These are phyloP conservation scores for Lipomyces lipofer DNA, from an alignment of 805 yeast species.

Conservation along the genomic window DNA sequence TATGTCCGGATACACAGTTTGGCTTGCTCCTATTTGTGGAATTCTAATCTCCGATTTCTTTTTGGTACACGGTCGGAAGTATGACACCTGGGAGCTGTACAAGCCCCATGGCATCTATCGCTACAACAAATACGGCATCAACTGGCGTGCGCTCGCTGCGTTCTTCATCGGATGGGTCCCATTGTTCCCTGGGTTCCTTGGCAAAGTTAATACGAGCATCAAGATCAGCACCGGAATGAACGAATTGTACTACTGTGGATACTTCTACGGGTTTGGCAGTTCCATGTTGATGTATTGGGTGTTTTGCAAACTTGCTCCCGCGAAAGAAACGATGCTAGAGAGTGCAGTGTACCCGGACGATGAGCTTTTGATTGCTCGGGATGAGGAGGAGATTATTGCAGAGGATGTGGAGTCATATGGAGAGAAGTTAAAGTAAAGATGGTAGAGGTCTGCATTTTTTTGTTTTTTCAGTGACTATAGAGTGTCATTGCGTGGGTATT, in stretches of 20 bases:
- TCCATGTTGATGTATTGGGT: conserved; percentile 17
- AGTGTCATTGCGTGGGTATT: no score
- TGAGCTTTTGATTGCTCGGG: neutral
- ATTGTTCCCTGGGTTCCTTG: conserved; percentile 34
- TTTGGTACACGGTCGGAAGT: conserved; percentile 43
- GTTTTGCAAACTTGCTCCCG: conserved; percentile 19
- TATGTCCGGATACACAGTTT: conserved; percentile 43
- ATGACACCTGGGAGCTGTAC: conserved; percentile 47
- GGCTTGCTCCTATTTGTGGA: conserved; percentile 46
- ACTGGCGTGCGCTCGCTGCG: conserved; percentile 45
- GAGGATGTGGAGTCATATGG: neutral
- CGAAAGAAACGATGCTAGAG: conserved; percentile 21
- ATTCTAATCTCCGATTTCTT: conserved; percentile 45
- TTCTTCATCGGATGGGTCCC: conserved; percentile 37
- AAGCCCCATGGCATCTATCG: conserved; percentile 41
- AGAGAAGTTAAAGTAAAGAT: neutral
- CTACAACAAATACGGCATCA: conserved; percentile 48
- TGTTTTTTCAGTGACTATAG: no score
- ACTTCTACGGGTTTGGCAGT: conserved; percentile 24
- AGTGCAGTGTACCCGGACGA: conserved; percentile 20
- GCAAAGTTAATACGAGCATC: conserved; percentile 28
- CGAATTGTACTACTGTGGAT: conserved; percentile 22
- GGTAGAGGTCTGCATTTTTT: no score
- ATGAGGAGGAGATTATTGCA: neutral
- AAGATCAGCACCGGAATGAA: conserved; percentile 41